Conservation (phyloP, 768 basidiomycete genomes). For the Crassisporium funariophilum region DNA sequence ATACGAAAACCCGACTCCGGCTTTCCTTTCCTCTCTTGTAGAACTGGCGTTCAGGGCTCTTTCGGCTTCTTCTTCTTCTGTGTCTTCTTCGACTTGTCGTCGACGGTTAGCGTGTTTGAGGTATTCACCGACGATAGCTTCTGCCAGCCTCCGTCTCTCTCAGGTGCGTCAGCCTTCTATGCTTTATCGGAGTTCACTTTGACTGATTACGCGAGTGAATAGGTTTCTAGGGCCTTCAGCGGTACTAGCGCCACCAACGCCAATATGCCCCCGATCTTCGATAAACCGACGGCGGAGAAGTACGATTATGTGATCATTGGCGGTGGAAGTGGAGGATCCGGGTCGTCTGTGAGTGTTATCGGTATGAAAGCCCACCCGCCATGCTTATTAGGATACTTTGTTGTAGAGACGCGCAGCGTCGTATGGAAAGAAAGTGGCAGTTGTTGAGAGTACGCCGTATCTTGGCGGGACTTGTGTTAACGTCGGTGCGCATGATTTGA, state of each 20-base stretch:
- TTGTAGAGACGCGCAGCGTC: conserved; percentile 85
- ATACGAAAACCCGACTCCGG: conserved; percentile 3
- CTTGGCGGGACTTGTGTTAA: conserved; percentile 98
- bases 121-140: conserved; percentile 7
- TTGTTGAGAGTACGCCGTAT: conserved; percentile 74
- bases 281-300: conserved; percentile 61
- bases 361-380: background rate
- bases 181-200: background rate
- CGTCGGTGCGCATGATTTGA: conserved; percentile 67
- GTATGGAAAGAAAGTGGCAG: conserved; percentile 92
- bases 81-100: conserved; percentile 6
- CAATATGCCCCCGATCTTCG: conserved; percentile 72
- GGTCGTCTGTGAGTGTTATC: conserved; percentile 67
- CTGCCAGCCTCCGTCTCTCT: conserved; percentile 17
- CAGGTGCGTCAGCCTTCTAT: conserved; percentile 18
- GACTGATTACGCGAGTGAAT: conserved; percentile 1
- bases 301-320: conserved; percentile 91
- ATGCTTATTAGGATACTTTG: background rate
- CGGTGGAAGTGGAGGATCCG: conserved; percentile 93
- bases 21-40: conserved; percentile 8
- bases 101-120: conserved; percentile 4
- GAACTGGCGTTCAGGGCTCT: conserved; percentile 23
- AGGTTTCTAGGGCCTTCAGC: conserved; percentile 41
- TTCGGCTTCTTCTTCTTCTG: conserved; percentile 8
- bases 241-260: conserved; percentile 25